A percentile compares a stretch with the other conserved stretches of the same genome.
These are phyloP conservation scores for Zea luxurians DNA, from an alignment of 176 grass and related monocot genomes.

Conservation along the genomic window DNA sequence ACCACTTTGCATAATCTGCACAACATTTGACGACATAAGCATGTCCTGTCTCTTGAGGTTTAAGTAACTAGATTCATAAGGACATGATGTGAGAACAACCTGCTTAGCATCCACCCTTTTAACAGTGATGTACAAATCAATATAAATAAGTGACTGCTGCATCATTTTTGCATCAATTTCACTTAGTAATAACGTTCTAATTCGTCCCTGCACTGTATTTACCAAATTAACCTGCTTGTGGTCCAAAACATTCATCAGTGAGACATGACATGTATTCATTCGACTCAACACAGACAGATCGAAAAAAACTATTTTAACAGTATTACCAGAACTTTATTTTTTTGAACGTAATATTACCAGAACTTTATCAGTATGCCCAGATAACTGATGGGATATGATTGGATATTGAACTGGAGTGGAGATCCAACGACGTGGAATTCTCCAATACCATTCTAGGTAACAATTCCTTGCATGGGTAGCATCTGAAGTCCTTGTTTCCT, in stretches of 20 bases:
- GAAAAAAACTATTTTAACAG: slow-evolving; percentile 23
- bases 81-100: slow-evolving; percentile 14
- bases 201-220: slow-evolving; percentile 39
- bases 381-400: slow-evolving; percentile 34
- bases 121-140: slow-evolving; percentile 48
- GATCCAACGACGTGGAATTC: slow-evolving; percentile 49
- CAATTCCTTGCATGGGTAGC: slow-evolving; percentile 42
- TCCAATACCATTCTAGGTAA: slow-evolving; percentile 55
- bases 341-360: slow-evolving; percentile 30
- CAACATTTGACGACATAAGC: slow-evolving; percentile 5
- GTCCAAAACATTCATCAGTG: slow-evolving; percentile 8
- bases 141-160: slow-evolving; percentile 38
- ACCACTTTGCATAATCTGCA: slow-evolving; percentile 32
- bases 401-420: slow-evolving; percentile 52
- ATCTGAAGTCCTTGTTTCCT: slow-evolving; percentile 31
- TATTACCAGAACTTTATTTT: background rate
- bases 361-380: slow-evolving; percentile 29
- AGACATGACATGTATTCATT: slow-evolving; percentile 1
- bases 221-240: slow-evolving; percentile 47
- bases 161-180: slow-evolving; percentile 31
- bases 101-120: slow-evolving; percentile 39
- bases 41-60: background rate
- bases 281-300: background rate
- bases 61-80: slow-evolving; percentile 13
- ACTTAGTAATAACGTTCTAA: slow-evolving; percentile 44